Evolutionary conservation across 495 filamentous ascomycete genomes (phyloP), one percentile per base, ranked within the genome.

Genomic region (Talaromyces adpressus): DNA sequence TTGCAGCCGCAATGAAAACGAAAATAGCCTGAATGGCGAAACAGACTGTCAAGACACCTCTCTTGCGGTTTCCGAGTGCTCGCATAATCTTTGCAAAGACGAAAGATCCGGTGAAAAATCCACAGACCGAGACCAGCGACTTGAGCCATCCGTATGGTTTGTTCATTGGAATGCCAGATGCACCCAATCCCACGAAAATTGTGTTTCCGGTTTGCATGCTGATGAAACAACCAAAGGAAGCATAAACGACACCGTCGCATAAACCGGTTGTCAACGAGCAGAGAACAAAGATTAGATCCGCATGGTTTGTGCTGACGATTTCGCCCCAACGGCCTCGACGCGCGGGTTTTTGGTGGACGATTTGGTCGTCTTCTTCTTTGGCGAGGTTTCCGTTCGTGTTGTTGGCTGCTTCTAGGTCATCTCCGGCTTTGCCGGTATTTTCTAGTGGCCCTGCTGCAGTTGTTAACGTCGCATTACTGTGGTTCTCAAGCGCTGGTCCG

Each of bases 181-280:
- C 83, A 63, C 85, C 85, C 39, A 89, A 82, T 57, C 84, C 84
- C 53, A 88, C 77, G 80, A 89, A 86, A 69, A 89, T 82, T 29
- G 85, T 88, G 68, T 89, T 89, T 51, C 86, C 85, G 1, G 85
- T 87, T 68, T 88, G 85, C 84, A 87, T 87, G 47, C 81, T 83
- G 53, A 85, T 72, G 69, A 88, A 88, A 63, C 82, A 84, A 27
- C 77, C 79, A 75, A 84, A 86, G 49, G 84, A 82, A 71, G 85
- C 85, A 74, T 84, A 87, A 62, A 84, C 78, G 64, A 79, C 79
- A 70, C 81, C 83, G 70, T 88, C 85, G 68, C 82, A 85, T 29
- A 88, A 75, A 2, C 85, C 85, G 0, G 84, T 84, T 18, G 82
- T 74, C 49, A 84, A 76, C 65, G 81, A 85, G 63, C 83, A 80